phyloP scores from a whole-genome alignment of 179 eudicot genomes.

The Spinacia oleracea region DNA sequence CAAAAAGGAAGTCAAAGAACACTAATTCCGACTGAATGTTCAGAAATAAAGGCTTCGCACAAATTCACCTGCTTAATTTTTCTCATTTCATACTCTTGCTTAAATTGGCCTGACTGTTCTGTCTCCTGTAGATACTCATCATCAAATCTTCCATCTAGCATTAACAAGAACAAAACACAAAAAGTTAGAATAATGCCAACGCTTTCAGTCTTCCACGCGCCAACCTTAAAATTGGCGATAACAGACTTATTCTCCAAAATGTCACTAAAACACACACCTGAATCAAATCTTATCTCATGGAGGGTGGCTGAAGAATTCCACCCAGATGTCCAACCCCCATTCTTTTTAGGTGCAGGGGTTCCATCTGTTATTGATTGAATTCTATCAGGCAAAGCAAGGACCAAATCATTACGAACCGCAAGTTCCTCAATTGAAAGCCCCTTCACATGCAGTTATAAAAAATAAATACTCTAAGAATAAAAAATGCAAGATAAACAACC shows the following conservation, averaged over 20 bases:
- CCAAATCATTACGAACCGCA: constrained; percentile 86
- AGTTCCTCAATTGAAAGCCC: constrained; percentile 93
- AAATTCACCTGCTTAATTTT: too few species aligned
- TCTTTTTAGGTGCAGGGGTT: constrained; percentile 70
- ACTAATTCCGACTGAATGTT: not conserved
- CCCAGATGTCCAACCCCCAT: constrained; percentile 85
- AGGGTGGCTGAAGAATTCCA: constrained; percentile 86
- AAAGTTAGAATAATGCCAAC: not conserved
- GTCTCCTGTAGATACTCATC: too few species aligned
- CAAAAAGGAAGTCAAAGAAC: constrained; percentile 4
- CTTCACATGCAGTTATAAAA: constrained; percentile 57
- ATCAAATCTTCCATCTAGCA: too few species aligned
- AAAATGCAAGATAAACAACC: not conserved
- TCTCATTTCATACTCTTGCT: too few species aligned
- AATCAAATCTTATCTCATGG: constrained; percentile 86
- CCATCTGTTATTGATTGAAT: constrained; percentile 96
- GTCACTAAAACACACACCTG: constrained; percentile 51
- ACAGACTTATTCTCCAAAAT: too few species aligned
- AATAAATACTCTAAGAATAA: not conserved
- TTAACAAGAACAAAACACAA: constrained; percentile 14
- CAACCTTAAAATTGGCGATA: not conserved
- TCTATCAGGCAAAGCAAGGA: constrained; percentile 88
- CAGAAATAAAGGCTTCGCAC: too few species aligned
- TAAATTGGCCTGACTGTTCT: too few species aligned
- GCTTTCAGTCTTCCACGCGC: not conserved